These are phyloP conservation scores for Corynascus novoguineensis DNA, from an alignment of 495 filamentous ascomycete species.

Conservation along the genomic window DNA sequence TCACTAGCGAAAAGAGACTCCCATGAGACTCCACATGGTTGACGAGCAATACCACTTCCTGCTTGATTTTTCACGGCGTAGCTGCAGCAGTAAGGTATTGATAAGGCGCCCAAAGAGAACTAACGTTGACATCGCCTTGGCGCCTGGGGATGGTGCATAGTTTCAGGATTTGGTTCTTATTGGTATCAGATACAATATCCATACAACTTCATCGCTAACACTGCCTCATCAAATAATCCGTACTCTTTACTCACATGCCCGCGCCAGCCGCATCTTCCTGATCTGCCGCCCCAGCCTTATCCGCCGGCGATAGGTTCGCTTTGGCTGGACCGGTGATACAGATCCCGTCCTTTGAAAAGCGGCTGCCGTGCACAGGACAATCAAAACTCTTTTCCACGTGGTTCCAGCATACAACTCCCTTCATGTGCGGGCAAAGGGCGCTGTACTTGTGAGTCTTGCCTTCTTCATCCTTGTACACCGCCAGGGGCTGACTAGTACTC, in stretches of 20 bases:
- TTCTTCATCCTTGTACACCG: constrained; percentile 52
- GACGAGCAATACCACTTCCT: no score
- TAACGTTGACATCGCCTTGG: no score
- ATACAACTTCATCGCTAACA: not conserved
- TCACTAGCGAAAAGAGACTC: no score
- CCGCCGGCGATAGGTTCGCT: constrained; percentile 25
- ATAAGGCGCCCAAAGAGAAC: no score
- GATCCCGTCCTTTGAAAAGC: constrained; percentile 49
- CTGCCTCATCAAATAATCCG: no score
- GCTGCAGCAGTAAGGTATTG: no score
- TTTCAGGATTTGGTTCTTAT: no score
- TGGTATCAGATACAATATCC: not conserved
- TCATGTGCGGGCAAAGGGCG: constrained; percentile 53
- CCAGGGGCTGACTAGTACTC: constrained; percentile 38
- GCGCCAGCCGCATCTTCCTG: constrained; percentile 14
- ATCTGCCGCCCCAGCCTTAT: constrained; percentile 16
- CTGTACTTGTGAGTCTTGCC: constrained; percentile 46
- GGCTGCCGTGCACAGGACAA: constrained; percentile 49
- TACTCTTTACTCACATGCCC: not conserved
- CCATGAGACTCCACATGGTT: no score
- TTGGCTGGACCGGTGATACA: constrained; percentile 50
- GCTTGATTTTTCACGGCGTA: no score
- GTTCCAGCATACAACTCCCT: constrained; percentile 55
- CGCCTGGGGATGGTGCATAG: no score
- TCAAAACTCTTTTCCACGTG: constrained; percentile 51